Percentiles rank a stretch among this genome's conserved stretches.
These are phyloP conservation scores for Paraphoma sp. DNA, from an alignment of 2,329 filamentous ascomycete species.

Conservation along the genomic window DNA sequence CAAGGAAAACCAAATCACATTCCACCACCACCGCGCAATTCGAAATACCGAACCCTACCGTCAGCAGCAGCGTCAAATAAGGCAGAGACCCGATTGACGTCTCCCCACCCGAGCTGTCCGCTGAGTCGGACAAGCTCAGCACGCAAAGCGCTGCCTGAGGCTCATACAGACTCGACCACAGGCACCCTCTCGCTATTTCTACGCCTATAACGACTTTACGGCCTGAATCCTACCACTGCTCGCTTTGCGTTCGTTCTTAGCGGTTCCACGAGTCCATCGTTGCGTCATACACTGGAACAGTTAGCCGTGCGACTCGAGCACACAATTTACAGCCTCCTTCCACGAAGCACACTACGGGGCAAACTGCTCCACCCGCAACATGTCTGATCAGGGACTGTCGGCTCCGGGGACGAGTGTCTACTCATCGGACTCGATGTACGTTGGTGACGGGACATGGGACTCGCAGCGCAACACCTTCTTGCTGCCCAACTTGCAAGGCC, in stretches of 20 bases:
- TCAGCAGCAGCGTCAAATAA: conserved; percentile 16
- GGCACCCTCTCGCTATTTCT: conserved; percentile 16
- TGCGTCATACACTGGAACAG: conserved; percentile 7
- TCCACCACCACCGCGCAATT: conserved; percentile 9
- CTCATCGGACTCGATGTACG: conserved; percentile 73
- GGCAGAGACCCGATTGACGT: conserved; percentile 32
- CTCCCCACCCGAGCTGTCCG: conserved; percentile 38
- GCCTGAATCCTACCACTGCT: conserved; percentile 16
- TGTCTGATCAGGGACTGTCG: conserved; percentile 58
- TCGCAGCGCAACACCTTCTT: conserved; percentile 78
- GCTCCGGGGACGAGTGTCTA: conserved; percentile 76
- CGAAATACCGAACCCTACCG: conserved; percentile 6
- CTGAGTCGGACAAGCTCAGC: conserved; percentile 40
- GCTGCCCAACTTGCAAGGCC: conserved; percentile 75
- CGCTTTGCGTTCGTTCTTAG: conserved; percentile 8
- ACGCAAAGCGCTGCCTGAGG: conserved; percentile 18
- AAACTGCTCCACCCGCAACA: conserved; percentile 15
- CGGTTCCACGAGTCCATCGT: conserved; percentile 15
- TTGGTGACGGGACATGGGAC: conserved; percentile 87
- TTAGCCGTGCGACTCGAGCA: conserved; percentile 10
- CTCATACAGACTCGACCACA: conserved; percentile 28
- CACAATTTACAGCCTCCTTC: conserved; percentile 12
- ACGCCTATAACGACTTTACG: conserved; percentile 43
- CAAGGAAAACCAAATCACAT: conserved; percentile 20
- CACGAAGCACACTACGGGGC: not conserved